These are phyloP conservation scores for Ceratobasidium sp. DNA, from an alignment of 1,284 basidiomycete genomes.

Conservation along the genomic window DNA sequence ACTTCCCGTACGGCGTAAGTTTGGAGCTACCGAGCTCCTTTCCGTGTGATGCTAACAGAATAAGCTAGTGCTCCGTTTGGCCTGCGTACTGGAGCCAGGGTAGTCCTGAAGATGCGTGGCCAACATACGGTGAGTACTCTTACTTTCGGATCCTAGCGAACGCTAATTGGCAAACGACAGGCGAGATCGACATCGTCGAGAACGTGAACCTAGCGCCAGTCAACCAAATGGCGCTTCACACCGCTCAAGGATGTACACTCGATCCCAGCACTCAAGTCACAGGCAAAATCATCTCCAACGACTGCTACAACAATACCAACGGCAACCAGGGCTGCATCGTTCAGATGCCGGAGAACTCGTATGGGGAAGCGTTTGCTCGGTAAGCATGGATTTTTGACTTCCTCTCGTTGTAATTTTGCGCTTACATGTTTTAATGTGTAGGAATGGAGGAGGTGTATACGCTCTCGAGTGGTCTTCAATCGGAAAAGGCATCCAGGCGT, in stretches of 20 bases:
- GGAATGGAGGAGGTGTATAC: constrained; percentile 51
- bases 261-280: constrained; percentile 38
- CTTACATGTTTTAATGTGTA: not conserved
- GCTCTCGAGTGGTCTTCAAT: constrained; percentile 51
- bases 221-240: constrained; percentile 52
- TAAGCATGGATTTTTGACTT: not conserved
- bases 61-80: constrained; percentile 49
- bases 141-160: no score
- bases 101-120: constrained; percentile 50
- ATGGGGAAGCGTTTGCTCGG: constrained; percentile 48
- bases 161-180: not conserved
- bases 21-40: not conserved
- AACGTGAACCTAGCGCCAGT: constrained; percentile 50
- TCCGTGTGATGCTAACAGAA: not conserved
- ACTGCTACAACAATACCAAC: constrained; percentile 51
- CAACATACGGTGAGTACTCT: constrained; percentile 44
- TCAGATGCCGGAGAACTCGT: constrained; percentile 48
- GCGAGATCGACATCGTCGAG: constrained; percentile 53
- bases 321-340: constrained; percentile 50
- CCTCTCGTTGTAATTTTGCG: not conserved
- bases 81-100: constrained; percentile 52
- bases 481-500: constrained; percentile 44
- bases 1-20: constrained; percentile 47
- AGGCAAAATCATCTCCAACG: constrained; percentile 47
- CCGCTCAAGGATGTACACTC: constrained; percentile 45